A percentile compares a stretch with the other conserved stretches of the same genome.
Conservation (phyloP, 2,329 filamentous ascomycete genomes). For the Cadophora sp. region DNA sequence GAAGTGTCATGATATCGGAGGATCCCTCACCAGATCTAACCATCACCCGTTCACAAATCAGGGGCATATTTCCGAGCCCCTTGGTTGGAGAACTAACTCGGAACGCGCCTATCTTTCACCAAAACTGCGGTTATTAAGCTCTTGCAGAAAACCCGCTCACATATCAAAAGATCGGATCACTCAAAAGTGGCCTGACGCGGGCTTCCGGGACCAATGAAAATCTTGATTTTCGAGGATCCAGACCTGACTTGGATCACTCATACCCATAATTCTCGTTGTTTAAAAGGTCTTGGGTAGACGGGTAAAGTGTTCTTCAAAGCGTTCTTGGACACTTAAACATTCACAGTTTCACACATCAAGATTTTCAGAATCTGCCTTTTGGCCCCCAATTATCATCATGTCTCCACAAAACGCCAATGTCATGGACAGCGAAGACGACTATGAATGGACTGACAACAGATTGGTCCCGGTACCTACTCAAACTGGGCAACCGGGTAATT, state of each 20-base stretch:
- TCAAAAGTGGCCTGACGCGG: constrained; percentile 13
- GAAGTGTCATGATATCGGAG: background rate
- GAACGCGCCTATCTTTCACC: background rate
- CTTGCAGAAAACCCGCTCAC: background rate
- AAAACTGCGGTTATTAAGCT: background rate
- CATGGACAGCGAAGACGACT: constrained; percentile 10
- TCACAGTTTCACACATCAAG: background rate
- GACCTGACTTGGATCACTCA: background rate
- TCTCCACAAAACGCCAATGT: background rate
- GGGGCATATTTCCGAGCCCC: too few species aligned
- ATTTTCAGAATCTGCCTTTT: background rate
- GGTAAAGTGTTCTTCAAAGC: background rate
- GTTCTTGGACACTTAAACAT: background rate
- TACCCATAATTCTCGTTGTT: background rate
- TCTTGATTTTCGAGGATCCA: background rate
- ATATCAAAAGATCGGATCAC: constrained; percentile 5
- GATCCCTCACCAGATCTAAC: background rate
- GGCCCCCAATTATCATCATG: background rate
- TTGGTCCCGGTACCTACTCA: constrained; percentile 16
- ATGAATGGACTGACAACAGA: constrained; percentile 16
- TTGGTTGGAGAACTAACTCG: background rate
- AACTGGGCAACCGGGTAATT: constrained; percentile 27
- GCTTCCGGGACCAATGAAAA: background rate
- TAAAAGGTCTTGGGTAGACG: background rate
- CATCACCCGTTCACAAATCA: constrained; percentile 8